phyloP scores from a whole-genome alignment of 495 filamentous ascomycete species.

The Pseudoneurospora amorphoporcata region DNA sequence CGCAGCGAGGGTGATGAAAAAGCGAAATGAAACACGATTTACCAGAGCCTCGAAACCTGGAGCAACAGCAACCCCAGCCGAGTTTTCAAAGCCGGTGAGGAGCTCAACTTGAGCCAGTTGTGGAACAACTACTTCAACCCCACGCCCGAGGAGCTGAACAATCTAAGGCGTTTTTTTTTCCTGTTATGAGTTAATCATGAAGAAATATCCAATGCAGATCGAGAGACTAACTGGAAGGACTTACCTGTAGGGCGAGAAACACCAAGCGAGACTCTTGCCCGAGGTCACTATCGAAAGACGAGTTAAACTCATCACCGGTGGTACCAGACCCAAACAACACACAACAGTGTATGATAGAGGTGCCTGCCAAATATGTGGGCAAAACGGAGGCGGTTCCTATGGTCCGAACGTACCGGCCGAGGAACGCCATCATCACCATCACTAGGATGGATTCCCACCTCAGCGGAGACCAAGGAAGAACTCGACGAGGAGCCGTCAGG shows the following conservation, averaged over 20 bases:
- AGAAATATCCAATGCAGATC: not conserved
- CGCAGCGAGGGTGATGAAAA: too few relatives aligned
- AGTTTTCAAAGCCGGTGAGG: not conserved
- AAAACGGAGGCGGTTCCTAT: not conserved
- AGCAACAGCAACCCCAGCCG: not conserved
- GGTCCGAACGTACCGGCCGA: not conserved
- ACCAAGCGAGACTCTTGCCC: not conserved
- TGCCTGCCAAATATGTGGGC: not conserved
- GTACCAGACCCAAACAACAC: not conserved
- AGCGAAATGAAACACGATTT: too few relatives aligned
- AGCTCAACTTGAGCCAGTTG: not conserved
- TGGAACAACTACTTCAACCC: not conserved
- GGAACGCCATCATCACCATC: not conserved
- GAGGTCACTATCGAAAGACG: too few relatives aligned
- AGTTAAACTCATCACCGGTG: too few relatives aligned
- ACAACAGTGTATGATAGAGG: not conserved
- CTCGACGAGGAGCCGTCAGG: too few relatives aligned
- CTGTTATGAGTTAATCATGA: not conserved
- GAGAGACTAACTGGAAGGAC: not conserved
- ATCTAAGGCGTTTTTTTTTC: not conserved
- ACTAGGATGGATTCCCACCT: too few relatives aligned
- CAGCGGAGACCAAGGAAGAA: too few relatives aligned
- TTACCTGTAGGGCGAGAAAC: too few relatives aligned
- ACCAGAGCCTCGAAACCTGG: too few relatives aligned
- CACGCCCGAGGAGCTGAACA: not conserved